Evolutionary conservation across 352 stramenopile genomes (phyloP).

Genomic region (Phytophthora pini): DNA sequence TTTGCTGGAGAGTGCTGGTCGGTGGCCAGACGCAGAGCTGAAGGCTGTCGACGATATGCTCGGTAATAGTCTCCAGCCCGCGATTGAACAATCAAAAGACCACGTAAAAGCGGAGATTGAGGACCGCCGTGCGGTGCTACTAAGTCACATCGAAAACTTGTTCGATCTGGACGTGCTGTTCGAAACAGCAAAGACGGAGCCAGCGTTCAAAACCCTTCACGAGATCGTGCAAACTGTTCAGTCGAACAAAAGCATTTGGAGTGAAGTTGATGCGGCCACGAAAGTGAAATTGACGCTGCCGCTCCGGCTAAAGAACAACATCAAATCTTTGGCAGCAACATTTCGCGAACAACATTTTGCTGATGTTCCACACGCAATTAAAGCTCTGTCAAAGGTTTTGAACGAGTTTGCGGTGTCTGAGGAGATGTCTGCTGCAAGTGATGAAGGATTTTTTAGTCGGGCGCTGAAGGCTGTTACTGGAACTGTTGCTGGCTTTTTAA

Average conservation of each 20-base stretch:
- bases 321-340: slow-evolving; percentile 25
- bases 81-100: slow-evolving; percentile 30
- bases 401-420: slow-evolving; percentile 29
- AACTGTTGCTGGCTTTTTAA: background rate
- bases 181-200: slow-evolving; percentile 10
- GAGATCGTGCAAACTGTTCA: slow-evolving; percentile 25
- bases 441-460: slow-evolving; percentile 8
- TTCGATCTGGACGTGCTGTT: slow-evolving; percentile 47
- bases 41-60: slow-evolving; percentile 29
- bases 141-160: slow-evolving; percentile 24
- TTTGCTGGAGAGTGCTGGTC: slow-evolving; percentile 27
- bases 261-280: slow-evolving; percentile 10
- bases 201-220: slow-evolving; percentile 19
- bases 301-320: slow-evolving; percentile 40
- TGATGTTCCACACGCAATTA: background rate
- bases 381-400: slow-evolving; percentile 23
- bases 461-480: slow-evolving; percentile 3
- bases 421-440: background rate
- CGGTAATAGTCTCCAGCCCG: slow-evolving; percentile 23
- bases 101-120: slow-evolving; percentile 25
- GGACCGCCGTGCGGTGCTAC: slow-evolving; percentile 24
- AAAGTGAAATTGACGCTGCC: slow-evolving; percentile 25
- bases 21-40: slow-evolving; percentile 36
- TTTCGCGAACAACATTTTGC: slow-evolving; percentile 16
- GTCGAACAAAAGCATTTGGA: slow-evolving; percentile 22